Evolutionary conservation across 164 flowering plant species (phyloP).

Genomic region (Macadamia tetraphylla): DNA sequence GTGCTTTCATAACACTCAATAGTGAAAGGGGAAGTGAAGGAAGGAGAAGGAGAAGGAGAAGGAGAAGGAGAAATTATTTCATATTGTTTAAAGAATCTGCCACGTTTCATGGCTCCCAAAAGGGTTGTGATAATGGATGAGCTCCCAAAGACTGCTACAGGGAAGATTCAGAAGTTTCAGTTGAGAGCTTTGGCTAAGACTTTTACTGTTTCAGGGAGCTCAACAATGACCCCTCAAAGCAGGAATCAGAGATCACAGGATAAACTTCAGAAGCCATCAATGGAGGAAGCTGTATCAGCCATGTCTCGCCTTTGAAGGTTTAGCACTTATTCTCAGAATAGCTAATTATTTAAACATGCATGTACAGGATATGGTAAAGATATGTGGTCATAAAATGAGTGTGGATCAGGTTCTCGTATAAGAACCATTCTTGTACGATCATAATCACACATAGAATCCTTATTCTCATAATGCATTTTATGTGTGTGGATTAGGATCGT

Average conservation of each 20-base stretch:
- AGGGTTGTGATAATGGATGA: conserved; percentile 47
- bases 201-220: conserved; percentile 3
- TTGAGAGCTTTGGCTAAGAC: conserved; percentile 46
- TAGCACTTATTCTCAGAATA: too few relatives aligned
- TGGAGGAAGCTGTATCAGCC: conserved; percentile 15
- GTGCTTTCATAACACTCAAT: conserved; percentile 54
- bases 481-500: too few relatives aligned
- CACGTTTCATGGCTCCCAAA: conserved; percentile 73
- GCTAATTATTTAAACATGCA: too few relatives aligned
- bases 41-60: conserved; percentile 14
- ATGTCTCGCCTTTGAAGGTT: conserved; percentile 31
- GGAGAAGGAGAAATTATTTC: conserved; percentile 31
- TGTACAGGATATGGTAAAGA: too few relatives aligned
- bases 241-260: conserved; percentile 4
- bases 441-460: too few relatives aligned
- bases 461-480: too few relatives aligned
- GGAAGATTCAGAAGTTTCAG: conserved; percentile 53
- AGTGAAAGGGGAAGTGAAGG: neutral
- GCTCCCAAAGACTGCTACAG: conserved; percentile 66
- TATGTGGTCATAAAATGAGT: too few relatives aligned
- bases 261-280: conserved; percentile 6
- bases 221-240: conserved; percentile 6
- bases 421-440: too few relatives aligned
- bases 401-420: too few relatives aligned
- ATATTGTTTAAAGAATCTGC: conserved; percentile 48